These are phyloP conservation scores for Alternaria triticimaculans DNA, from an alignment of 2,329 filamentous ascomycete genomes.

Conservation along the genomic window DNA sequence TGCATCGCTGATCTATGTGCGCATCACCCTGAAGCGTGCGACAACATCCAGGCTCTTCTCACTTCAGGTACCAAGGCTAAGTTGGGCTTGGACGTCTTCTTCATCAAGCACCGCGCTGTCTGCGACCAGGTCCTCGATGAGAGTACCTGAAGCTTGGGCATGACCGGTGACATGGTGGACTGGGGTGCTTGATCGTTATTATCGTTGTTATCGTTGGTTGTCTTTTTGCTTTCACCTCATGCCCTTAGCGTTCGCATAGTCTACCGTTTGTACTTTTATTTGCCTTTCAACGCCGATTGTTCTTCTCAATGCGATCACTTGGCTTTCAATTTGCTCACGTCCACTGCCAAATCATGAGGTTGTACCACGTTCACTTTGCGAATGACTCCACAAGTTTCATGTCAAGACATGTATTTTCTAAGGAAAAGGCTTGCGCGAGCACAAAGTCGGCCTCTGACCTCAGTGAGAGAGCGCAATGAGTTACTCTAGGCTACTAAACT, in stretches of 20 bases:
- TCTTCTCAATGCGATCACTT: neutral
- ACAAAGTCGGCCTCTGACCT: neutral
- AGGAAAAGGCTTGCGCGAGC: neutral
- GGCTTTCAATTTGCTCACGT: neutral
- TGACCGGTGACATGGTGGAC: neutral
- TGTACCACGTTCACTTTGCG: neutral
- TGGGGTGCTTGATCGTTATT: neutral
- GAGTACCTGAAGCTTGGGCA: neutral
- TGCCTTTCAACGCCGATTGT: neutral
- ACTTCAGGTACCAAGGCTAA: neutral
- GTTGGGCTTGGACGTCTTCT: neutral
- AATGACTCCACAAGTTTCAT: neutral
- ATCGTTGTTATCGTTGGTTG: neutral
- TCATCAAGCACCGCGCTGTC: neutral
- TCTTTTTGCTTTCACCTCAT: neutral
- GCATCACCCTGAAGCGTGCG: neutral
- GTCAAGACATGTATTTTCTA: neutral
- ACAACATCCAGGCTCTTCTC: neutral
- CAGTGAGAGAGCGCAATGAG: neutral
- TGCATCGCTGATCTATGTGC: neutral
- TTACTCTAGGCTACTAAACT: neutral
- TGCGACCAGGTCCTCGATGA: neutral
- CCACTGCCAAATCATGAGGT: neutral
- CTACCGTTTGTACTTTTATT: neutral
- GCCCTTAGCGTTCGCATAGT: neutral